Base-by-base conservation (phyloP, 306 rosid species). In the Casuarina cunninghamiana region DNA sequence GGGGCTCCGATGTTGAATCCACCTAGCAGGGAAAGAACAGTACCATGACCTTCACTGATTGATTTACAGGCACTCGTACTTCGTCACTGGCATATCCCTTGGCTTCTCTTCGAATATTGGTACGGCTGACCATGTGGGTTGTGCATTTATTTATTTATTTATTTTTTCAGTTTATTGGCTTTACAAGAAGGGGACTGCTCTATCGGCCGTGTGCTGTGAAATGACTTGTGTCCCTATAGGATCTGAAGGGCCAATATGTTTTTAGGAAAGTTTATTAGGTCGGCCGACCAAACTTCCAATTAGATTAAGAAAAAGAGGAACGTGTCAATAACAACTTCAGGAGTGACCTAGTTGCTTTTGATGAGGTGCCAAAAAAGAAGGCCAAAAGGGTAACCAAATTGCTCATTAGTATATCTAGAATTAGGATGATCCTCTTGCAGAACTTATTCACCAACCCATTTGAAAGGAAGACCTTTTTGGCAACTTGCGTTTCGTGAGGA, bases 221-320 rank as follows among this genome's bases (percentile, higher is more conserved):
- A 26, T 26, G 32, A 71, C 78, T 53, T 75, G 68, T 79, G 89
- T 77, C 90, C 89, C 93, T 84, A 71, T 54, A 78, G 79, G 78
- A 82, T 82, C 78, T 80, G 86, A 89, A 88, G 82, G 88, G 87
- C 62, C 91, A 83, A 75, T 35, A 17, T 57, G 26, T 19, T 13
- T 35, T 19, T 10, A 41, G 48, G 32, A 65, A 65, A 38, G 32
- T 16, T 48, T 16, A 66, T 66, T 65, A 7, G 81, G 53, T 77
- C 26, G 43, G 43, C 16, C 2, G 5, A 6, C 55, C 67, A 53
- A 19, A 16, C 35, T 4, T 50, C 10, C 35, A 19, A 5, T 65
- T 11, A 13, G 1, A 37, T n/a, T 1, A 0, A 8, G 16, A 66
- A 66, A 5, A 26, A 57, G 5, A 16, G 12, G 13, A 3, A 48